Evolutionary conservation across 306 rosid species (phyloP).

Genomic region (Cajanus cajan): DNA sequence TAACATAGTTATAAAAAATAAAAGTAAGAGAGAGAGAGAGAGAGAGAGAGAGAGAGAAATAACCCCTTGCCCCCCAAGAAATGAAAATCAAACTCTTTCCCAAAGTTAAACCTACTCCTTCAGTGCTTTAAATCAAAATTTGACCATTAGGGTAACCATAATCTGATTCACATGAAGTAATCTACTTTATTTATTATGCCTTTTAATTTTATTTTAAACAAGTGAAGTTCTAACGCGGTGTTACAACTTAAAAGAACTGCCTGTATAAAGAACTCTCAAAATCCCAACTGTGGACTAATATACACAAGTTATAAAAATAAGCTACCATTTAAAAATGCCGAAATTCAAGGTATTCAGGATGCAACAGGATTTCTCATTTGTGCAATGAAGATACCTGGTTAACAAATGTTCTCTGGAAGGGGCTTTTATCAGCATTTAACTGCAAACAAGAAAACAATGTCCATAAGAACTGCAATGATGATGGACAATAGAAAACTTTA

Average conservation of each 20-base stretch:
- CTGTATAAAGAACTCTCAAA: slow-evolving; percentile 19
- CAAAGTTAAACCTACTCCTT: slow-evolving; percentile 5
- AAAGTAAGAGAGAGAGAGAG: too few relatives aligned
- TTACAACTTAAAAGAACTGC: slow-evolving; percentile 5
- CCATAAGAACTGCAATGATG: slow-evolving; percentile 27
- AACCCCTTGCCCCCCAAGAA: neutral
- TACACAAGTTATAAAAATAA: slow-evolving; percentile 3
- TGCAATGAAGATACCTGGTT: slow-evolving; percentile 67
- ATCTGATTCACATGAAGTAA: slow-evolving; percentile 19
- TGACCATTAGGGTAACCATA: neutral
- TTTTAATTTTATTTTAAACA: neutral
- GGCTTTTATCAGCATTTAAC: slow-evolving; percentile 97
- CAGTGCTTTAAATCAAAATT: slow-evolving; percentile 10
- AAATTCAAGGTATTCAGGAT: slow-evolving; percentile 22
- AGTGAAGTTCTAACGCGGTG: neutral
- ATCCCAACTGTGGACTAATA: slow-evolving; percentile 19
- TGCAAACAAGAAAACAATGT: slow-evolving; percentile 48
- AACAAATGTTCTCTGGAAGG: slow-evolving; percentile 94
- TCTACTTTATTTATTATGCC: neutral
- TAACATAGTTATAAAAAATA: too few relatives aligned
- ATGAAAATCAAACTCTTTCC: neutral
- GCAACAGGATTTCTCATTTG: slow-evolving; percentile 22
- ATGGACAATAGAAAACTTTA: neutral
- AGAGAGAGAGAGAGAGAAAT: too few relatives aligned
- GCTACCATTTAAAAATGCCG: neutral